A percentile compares a stretch with the other conserved stretches of the same genome.
Evolutionary conservation across 306 rosid species (phyloP).

Genomic region (Prunus davidiana): DNA sequence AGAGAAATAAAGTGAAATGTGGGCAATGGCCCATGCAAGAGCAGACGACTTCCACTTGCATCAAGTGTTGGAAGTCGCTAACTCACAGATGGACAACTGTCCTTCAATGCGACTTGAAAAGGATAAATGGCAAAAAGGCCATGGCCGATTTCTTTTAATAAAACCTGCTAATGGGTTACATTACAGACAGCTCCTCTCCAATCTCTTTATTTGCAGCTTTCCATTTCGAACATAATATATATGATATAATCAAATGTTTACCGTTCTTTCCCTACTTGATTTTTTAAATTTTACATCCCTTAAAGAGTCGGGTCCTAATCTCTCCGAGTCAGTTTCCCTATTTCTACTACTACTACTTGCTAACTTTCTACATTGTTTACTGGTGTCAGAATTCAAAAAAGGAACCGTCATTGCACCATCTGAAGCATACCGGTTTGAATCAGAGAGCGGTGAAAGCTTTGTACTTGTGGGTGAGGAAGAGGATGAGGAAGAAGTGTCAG

Average conservation of each 20-base stretch:
- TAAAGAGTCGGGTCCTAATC: conserved; percentile 46
- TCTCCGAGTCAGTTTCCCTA: conserved; percentile 49
- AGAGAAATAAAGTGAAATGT: too few species aligned
- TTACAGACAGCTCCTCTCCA: conserved; percentile 25
- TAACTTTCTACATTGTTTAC: conserved; percentile 49
- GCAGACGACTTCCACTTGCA: background rate
- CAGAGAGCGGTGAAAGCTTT: conserved; percentile 54
- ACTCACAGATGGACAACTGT: background rate
- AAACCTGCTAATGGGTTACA: conserved; percentile 20
- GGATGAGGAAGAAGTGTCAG: conserved; percentile 47
- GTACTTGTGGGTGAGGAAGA: conserved; percentile 55
- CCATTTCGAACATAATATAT: conserved; percentile 24
- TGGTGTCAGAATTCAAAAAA: conserved; percentile 54
- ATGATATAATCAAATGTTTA: conserved; percentile 30
- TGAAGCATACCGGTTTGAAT: conserved; percentile 49
- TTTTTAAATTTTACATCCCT: conserved; percentile 53
- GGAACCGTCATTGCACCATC: conserved; percentile 29
- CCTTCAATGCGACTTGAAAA: background rate
- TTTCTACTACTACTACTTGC: conserved; percentile 39
- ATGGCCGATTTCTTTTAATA: conserved; percentile 7
- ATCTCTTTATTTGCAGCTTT: conserved; percentile 49
- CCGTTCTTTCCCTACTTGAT: conserved; percentile 41
- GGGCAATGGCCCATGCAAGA: background rate
- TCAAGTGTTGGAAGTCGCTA: background rate
- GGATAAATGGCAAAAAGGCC: conserved; percentile 23